Base-by-base conservation (phyloP, 2,329 filamentous ascomycete species). In the Fusarium dimerum region DNA sequence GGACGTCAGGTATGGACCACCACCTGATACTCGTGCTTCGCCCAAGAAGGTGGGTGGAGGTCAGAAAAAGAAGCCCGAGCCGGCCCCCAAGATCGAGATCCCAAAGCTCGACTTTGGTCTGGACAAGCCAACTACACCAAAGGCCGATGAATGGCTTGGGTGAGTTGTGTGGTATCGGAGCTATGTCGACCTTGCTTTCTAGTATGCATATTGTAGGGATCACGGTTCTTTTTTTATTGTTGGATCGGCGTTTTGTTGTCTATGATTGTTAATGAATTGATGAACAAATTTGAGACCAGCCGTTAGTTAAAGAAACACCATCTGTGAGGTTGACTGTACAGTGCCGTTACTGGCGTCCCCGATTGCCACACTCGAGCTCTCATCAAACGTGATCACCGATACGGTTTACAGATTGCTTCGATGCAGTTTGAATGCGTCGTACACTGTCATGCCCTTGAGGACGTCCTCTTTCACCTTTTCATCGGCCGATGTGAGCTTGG, bases 1-100 rank as follows among this genome's bases (percentile, higher is more conserved):
- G 47, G 86, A 88, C 65, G 92, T 97, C 20, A 80, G 92, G 47
- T 90, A 88, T 70, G 90, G 90, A 0, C 86, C 86, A 40, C 64
- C 65, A 48, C 68, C 61, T 50, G 68, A 69, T 54, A 53, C 57
- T 56, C 66, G 63, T 45, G 64, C 57, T 46, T 62, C 70, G 32
- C 62, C 66, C 45, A 70, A 68, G 61, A 70, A 71, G 57, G 43
- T 58, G 6, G 67, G 59, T 26, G 71, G 65, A 40, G 71, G 64
- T 30, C 70, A 77, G 76, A 70, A 70, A 66, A 80, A 81, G 69
- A 76, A 78, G 48, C 77, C 79, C 36, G 78, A 81, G 57, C 76
- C 79, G 20, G 75, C 81, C 29, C 86, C 86, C 12, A 83, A 79
- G 70, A 72, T 89, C 56, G 84, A 87, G 60, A 82, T 84, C 59